Evolutionary conservation across 805 yeast genomes (phyloP), one percentile per base, ranked within the genome.

Genomic region (Candida oleophila): DNA sequence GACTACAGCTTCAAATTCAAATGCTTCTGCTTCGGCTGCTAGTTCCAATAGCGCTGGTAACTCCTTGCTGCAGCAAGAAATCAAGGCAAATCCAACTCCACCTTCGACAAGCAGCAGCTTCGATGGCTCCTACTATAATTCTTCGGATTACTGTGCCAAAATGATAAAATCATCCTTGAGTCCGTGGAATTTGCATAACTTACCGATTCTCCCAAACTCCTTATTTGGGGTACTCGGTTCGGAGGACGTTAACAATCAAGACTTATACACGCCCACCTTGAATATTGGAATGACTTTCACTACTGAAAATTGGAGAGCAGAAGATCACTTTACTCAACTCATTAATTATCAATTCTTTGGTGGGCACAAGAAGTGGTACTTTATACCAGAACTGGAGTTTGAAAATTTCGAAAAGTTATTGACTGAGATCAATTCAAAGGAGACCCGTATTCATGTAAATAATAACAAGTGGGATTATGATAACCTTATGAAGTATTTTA

Each of bases 161-260:
- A 46, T 50, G 20, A 42, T 56, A n/a, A 51, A 56, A 37, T 43
- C 61, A 4, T 49, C 67, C 2, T 55, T 69, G 41, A 60, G 68
- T 45, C 79, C 81, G 0, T 85, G 88, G 86, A 82, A 82, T 51
- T 58, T 83, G 41, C 74, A 77, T 47, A 81, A 82, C 55, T 25
- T 84, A 2, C 78, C 87, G 2, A 53, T 74, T 4, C 59, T 69
- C 33, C 77, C 78, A 2, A 64, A 75, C 21, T 79, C 86, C 0
- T 45, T 83, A 8, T 57, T 83, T 21, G 68, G 72, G 2, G 70
- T 66, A 0, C 59, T 69, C 4, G 64, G 71, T 32, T 80, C 71
- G 42, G 46, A 69, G 3, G 74, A 77, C 43, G 43, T 73, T 39
- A 70, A 72, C 43, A 78, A 76, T 49, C 65, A 65, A 28, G 78